These are phyloP conservation scores for Talaromyces albobiverticillius DNA, from an alignment of 2,329 filamentous ascomycete species.

Conservation along the genomic window DNA sequence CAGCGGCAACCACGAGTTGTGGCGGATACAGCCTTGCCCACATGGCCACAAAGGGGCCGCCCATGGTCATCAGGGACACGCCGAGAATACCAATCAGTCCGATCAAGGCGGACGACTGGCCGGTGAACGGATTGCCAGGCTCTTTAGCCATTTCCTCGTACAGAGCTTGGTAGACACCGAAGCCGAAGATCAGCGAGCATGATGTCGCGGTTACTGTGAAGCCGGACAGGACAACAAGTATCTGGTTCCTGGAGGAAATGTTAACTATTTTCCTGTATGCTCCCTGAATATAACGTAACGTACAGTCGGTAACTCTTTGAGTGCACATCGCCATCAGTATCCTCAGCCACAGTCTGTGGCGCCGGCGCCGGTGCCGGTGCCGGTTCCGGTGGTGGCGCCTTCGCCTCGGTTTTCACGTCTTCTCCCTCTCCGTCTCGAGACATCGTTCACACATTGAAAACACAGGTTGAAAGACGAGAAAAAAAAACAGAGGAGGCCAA, in stretches of 20 bases:
- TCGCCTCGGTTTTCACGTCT: neutral
- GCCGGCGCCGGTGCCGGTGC: neutral
- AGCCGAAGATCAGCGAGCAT: slow-evolving; percentile 37
- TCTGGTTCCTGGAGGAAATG: neutral
- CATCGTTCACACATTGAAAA: neutral
- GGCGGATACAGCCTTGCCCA: slow-evolving; percentile 34
- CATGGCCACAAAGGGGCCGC: slow-evolving; percentile 31
- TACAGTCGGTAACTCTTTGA: neutral
- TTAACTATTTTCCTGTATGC: too few relatives aligned
- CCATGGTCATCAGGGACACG: slow-evolving; percentile 35
- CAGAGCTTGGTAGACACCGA: slow-evolving; percentile 40
- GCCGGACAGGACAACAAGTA: neutral
- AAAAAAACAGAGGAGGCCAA: too few relatives aligned
- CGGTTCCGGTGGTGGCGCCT: neutral
- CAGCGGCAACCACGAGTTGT: slow-evolving; percentile 26
- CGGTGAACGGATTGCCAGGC: slow-evolving; percentile 30
- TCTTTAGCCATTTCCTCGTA: slow-evolving; percentile 32
- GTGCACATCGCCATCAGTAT: neutral
- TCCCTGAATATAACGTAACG: too few relatives aligned
- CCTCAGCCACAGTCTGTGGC: neutral
- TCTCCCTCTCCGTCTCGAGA: neutral
- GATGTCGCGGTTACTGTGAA: slow-evolving; percentile 18
- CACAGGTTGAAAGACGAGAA: too few relatives aligned
- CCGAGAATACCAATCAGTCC: slow-evolving; percentile 38
- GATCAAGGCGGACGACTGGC: slow-evolving; percentile 34